Base-by-base conservation (phyloP, 1,284 basidiomycete genomes). In the Spongispora temasekensis region DNA sequence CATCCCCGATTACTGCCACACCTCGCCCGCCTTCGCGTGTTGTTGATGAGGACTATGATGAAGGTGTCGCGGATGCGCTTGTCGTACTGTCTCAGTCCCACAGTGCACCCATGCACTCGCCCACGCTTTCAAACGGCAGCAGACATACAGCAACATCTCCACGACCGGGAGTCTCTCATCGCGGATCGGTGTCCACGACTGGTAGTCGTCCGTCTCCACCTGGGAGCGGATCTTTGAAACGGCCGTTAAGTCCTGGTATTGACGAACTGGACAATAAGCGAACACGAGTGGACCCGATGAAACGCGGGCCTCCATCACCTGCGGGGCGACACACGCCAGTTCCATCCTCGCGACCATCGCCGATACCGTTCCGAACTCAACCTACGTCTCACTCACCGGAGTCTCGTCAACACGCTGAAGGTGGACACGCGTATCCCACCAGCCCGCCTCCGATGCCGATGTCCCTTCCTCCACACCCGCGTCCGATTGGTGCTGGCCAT, bases 1-100 rank as follows among this genome's bases (percentile, higher is more conserved):
- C 88, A 1, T 90, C 89, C 30, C 89, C 89, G 3, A 88, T 83
- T 7, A 83, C 79, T 60, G 82, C 79, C 17, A 81, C 81, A 1
- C 81, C 86, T 23, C 78, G 82, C 9, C 82, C 83, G 21, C 88
- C 88, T 8, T 78, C 83, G 17, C 80, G 91, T 17, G 76, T 83
- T 2, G 81, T 93, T 19, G 91, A 94, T 66, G 92, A 94, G 64
- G 88, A 94, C 67, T 93, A 93, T 63, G 91, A 93, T 63, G 91
- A 91, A 69, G 87, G 85, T 57, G 87, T 88, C 37, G 87, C 87
- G 4, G 90, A 90, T 64, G 82, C 88, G 0, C 76, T 94, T 40
- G 88, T 94, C 70, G 83, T 80, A 13, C 78, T 90, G 23, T 64
- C 80, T 68, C 74, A 65, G 64, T 78, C 75, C 64, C 72, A 60